phyloP scores from a whole-genome alignment of 2,329 filamentous ascomycete genomes.

The Penicillium fuscoglaucum region DNA sequence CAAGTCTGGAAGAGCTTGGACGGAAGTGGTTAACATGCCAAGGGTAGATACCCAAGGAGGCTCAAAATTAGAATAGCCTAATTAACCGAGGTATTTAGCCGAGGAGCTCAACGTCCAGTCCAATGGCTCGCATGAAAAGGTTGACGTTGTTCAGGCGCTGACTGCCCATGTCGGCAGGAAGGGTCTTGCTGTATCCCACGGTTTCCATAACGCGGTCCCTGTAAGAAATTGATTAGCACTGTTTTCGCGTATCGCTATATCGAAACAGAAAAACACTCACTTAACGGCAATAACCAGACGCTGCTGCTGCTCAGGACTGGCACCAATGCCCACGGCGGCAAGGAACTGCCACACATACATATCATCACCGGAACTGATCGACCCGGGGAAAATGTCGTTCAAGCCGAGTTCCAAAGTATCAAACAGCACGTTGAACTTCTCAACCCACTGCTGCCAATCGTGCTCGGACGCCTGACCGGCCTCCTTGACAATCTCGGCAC shows the following conservation, averaged over 20 bases:
- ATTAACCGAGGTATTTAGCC: conserved; percentile 44
- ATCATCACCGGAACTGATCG: conserved; percentile 87
- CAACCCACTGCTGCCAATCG: conserved; percentile 79
- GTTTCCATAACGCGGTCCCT: conserved; percentile 94
- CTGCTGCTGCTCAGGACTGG: conserved; percentile 92
- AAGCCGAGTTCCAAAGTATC: conserved; percentile 81
- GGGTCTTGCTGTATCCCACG: conserved; percentile 80
- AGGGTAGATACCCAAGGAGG: neutral
- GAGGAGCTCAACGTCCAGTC: conserved; percentile 86
- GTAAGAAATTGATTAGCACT: conserved; percentile 18
- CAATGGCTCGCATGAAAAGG: conserved; percentile 96
- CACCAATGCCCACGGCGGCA: conserved; percentile 89
- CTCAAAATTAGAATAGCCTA: neutral
- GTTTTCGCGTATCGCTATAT: neutral
- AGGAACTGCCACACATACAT: conserved; percentile 98
- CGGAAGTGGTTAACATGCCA: neutral
- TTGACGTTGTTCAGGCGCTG: conserved; percentile 90
- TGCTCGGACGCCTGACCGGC: conserved; percentile 67
- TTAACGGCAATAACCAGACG: conserved; percentile 92
- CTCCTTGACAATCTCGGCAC: conserved; percentile 90
- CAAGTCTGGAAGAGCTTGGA: neutral
- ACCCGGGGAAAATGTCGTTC: conserved; percentile 83
- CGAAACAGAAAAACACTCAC: conserved; percentile 39
- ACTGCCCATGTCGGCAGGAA: conserved; percentile 81
- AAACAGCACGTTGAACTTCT: conserved; percentile 83